Conservation (phyloP, 2,329 filamentous ascomycete species). For the Berkeleyomyces basicola region DNA sequence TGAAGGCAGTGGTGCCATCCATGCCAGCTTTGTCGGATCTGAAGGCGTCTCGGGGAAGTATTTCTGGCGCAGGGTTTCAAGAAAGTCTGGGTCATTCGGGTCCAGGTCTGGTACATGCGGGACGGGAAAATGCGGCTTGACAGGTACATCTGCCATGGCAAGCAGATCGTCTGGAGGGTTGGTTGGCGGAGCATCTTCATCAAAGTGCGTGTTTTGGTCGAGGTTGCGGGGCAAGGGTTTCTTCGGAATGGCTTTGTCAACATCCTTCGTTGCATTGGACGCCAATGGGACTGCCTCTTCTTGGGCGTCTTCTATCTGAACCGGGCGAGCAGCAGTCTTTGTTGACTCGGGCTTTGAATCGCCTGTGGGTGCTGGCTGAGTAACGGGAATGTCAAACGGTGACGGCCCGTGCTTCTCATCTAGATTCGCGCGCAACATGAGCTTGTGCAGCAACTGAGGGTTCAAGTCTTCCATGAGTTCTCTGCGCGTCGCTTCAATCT, state of each 20-base stretch:
- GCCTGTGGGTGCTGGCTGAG: not conserved
- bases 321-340: constrained; percentile 15
- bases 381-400: constrained; percentile 25
- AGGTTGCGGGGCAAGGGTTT: constrained; percentile 14
- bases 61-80: constrained; percentile 69
- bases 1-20: constrained; percentile 65
- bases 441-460: constrained; percentile 55
- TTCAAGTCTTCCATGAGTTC: constrained; percentile 70
- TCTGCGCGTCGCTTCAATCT: constrained; percentile 64
- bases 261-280: not conserved
- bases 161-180: constrained; percentile 28
- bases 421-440: constrained; percentile 62
- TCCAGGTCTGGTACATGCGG: constrained; percentile 53
- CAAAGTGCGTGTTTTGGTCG: constrained; percentile 18
- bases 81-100: constrained; percentile 66
- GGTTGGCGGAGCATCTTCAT: constrained; percentile 28
- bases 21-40: constrained; percentile 71
- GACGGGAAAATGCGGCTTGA: constrained; percentile 46
- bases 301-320: constrained; percentile 22
- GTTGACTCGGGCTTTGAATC: constrained; percentile 12
- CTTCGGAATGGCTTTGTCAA: not conserved
- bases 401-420: constrained; percentile 38
- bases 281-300: not conserved
- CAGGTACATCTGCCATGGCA: constrained; percentile 24
- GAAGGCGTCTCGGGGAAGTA: constrained; percentile 83